These are phyloP conservation scores for Laburnicola sp. DNA, from an alignment of 2,329 filamentous ascomycete species.

Conservation along the genomic window DNA sequence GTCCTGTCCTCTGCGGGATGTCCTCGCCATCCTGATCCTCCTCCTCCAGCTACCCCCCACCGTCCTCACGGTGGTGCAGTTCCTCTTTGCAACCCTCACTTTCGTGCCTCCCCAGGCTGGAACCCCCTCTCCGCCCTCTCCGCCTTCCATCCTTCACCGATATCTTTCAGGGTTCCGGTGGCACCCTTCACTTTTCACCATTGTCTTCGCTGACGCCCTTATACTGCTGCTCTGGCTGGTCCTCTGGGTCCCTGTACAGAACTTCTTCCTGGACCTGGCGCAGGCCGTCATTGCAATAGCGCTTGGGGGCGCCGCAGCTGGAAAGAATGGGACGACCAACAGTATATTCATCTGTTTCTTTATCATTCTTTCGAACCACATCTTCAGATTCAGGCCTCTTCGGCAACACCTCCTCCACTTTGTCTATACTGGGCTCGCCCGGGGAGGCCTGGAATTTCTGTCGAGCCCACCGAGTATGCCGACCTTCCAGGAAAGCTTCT, in stretches of 20 bases:
- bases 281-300: slow-evolving; percentile 93
- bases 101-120: slow-evolving; percentile 80
- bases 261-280: slow-evolving; percentile 84
- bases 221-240: slow-evolving; percentile 85
- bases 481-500: slow-evolving; percentile 41
- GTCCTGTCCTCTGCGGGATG: slow-evolving; percentile 89
- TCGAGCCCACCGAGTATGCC: slow-evolving; percentile 44
- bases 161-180: slow-evolving; percentile 84
- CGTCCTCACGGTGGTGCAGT: slow-evolving; percentile 84
- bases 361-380: slow-evolving; percentile 62
- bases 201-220: slow-evolving; percentile 80
- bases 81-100: slow-evolving; percentile 88
- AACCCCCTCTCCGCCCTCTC: slow-evolving; percentile 73
- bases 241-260: slow-evolving; percentile 83
- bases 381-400: slow-evolving; percentile 58
- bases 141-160: slow-evolving; percentile 78
- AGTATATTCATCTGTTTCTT: slow-evolving; percentile 72
- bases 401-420: slow-evolving; percentile 48
- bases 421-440: slow-evolving; percentile 45
- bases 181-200: slow-evolving; percentile 81
- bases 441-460: slow-evolving; percentile 46
- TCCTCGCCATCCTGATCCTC: slow-evolving; percentile 93
- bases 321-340: slow-evolving; percentile 68
- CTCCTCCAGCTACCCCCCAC: slow-evolving; percentile 89
- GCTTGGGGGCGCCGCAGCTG: slow-evolving; percentile 76